Conservation (phyloP, 2,329 filamentous ascomycete genomes). For the Colletotrichum limetticola region DNA sequence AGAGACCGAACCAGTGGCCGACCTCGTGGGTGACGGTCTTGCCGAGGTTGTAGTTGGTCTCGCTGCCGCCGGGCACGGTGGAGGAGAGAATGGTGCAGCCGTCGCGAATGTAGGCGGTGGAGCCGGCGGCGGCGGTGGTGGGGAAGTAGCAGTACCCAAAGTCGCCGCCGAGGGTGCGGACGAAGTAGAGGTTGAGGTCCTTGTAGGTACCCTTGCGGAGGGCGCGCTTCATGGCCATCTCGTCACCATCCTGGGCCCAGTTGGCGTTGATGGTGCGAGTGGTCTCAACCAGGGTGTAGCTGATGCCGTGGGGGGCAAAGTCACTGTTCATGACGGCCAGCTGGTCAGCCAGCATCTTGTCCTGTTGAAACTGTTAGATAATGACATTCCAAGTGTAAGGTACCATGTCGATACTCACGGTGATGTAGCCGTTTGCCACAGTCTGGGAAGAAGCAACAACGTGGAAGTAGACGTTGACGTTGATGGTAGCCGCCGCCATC, state of each 20-base stretch:
- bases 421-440: conserved; percentile 46
- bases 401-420: conserved; percentile 39
- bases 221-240: conserved; percentile 55
- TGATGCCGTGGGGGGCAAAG: conserved; percentile 54
- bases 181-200: conserved; percentile 58
- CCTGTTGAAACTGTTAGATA: conserved; percentile 38
- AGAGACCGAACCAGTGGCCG: conserved; percentile 61
- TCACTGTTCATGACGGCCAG: conserved; percentile 57
- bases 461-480: conserved; percentile 53
- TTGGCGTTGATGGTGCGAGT: conserved; percentile 58
- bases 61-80: conserved; percentile 50
- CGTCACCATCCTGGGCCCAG: conserved; percentile 55
- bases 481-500: conserved; percentile 40
- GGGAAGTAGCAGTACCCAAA: conserved; percentile 62
- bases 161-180: conserved; percentile 46
- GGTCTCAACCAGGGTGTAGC: conserved; percentile 55
- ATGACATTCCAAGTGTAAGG: neutral
- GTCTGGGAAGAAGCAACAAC: conserved; percentile 46
- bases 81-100: conserved; percentile 52
- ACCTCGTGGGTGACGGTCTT: conserved; percentile 53
- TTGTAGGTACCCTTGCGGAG: conserved; percentile 58
- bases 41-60: conserved; percentile 47
- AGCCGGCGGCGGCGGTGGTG: conserved; percentile 43
- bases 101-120: conserved; percentile 48
- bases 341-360: conserved; percentile 50